Base-by-base conservation (phyloP, 2,329 filamentous ascomycete genomes). In the Didymellaceae sp. region DNA sequence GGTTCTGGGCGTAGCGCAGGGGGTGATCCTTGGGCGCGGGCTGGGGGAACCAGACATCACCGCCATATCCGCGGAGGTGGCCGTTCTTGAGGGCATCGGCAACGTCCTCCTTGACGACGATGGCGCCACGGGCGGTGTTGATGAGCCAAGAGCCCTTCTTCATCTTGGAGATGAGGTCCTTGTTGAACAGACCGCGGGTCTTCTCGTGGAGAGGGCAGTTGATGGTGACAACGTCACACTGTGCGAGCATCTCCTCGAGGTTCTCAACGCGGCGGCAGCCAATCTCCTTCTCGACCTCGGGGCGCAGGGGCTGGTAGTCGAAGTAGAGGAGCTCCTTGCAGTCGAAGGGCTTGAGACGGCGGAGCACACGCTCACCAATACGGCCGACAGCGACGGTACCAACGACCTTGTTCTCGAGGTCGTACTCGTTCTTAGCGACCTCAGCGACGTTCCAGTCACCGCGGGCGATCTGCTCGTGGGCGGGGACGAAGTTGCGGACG, bases 281-380 rank as follows among this genome's bases (percentile, higher is more conserved):
- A 78, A 97, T 97, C 82, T 97, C 93, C 78, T 89, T 86, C 86
- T 97, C 92, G 68, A 86, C 82, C 81, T 96, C 91, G 54, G 90
- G 72, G 54, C 79, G 82, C 61, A 99, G 83, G 43, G 93, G 91
- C 84, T 99, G 94, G 88, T 99, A 99, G 82, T 99, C 94, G 76
- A 90, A 97, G 89, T 99, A 99, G 59, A 97, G 86, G 41, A 99
- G 86, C 84, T 97, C 93, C 87, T 96, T 96, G 90, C 94, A 99
- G 83, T 96, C 93, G 74, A 99, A 99, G 63, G 92, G 82, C 86
- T 95, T 96, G 70, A 99, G 88, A 63, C 94, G 87, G 77, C 93
- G 89, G 66, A 99, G 86, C 52, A 99, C 94, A 79, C 94, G 92
- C 86, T 97, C 92, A 70, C 94, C 94, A 69, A 99, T 99, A 75